These are phyloP conservation scores for Beauveria scarabaeidicola DNA, from an alignment of 2,329 filamentous ascomycete species.

Conservation along the genomic window DNA sequence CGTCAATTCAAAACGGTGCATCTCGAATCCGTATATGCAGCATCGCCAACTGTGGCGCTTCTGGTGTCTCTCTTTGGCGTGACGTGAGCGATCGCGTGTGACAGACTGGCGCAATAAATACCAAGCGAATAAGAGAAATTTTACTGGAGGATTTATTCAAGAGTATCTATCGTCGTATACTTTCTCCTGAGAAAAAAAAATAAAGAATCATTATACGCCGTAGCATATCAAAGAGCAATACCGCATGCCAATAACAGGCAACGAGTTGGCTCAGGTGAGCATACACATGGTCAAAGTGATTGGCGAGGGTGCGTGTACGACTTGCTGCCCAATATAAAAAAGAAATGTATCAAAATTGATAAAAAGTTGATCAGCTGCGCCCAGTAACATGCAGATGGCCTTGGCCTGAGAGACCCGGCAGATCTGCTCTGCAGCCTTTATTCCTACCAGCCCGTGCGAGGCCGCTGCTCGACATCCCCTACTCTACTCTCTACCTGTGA, in stretches of 20 bases:
- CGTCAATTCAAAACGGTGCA: slow-evolving; percentile 1
- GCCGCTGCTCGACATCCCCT: background rate
- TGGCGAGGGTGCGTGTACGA: background rate
- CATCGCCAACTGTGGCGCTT: background rate
- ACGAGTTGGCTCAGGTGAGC: slow-evolving; percentile 1
- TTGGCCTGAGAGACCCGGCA: background rate
- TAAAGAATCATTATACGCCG: background rate
- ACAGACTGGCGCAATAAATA: background rate
- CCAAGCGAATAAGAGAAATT: background rate
- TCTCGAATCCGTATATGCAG: background rate
- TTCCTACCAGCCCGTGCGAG: background rate
- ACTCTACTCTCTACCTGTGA: background rate
- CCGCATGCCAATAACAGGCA: background rate
- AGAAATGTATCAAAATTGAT: background rate
- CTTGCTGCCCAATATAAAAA: slow-evolving; percentile 1
- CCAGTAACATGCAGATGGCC: background rate
- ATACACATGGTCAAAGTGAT: background rate
- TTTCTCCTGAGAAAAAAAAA: no score
- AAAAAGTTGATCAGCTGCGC: background rate
- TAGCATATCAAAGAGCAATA: background rate
- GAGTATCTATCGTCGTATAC: no score
- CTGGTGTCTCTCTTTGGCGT: background rate
- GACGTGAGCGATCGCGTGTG: background rate
- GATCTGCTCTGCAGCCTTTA: background rate
- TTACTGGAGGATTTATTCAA: background rate